Evolutionary conservation across 495 filamentous ascomycete species (phyloP).

Genomic region (Aspergillus nidulans): DNA sequence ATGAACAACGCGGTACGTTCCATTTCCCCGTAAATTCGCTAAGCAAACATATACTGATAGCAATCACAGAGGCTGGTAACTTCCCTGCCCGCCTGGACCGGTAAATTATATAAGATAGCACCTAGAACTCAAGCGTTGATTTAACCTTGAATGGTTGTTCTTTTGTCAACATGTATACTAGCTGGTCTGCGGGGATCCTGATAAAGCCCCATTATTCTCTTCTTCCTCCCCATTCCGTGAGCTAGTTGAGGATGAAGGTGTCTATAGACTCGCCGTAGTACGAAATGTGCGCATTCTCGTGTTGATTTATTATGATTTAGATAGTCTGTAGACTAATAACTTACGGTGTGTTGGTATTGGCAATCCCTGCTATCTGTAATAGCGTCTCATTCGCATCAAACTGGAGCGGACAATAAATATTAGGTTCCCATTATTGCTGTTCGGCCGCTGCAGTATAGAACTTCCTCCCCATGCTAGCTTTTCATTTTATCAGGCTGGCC

Average conservation of each 20-base stretch:
- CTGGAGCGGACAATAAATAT: too few species aligned
- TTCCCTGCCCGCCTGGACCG: conserved; percentile 64
- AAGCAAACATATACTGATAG: neutral
- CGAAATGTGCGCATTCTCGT: conserved; percentile 9
- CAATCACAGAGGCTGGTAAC: conserved; percentile 74
- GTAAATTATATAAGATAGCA: conserved; percentile 23
- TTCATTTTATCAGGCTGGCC: neutral
- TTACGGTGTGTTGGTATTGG: too few species aligned
- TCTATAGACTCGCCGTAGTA: conserved; percentile 35
- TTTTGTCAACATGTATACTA: conserved; percentile 47
- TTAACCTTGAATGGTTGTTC: conserved; percentile 27
- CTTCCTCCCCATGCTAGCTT: neutral
- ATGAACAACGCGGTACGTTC: conserved; percentile 87
- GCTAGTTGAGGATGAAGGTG: conserved; percentile 20
- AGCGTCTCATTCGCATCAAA: too few species aligned
- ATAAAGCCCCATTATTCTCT: conserved; percentile 21
- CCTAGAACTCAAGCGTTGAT: conserved; percentile 16
- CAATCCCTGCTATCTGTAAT: too few species aligned
- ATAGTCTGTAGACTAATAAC: too few species aligned
- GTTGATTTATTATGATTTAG: neutral
- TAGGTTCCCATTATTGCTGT: neutral
- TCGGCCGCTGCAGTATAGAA: too few species aligned
- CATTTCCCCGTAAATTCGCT: neutral
- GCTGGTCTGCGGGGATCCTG: conserved; percentile 29
- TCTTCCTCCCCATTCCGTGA: conserved; percentile 4